phyloP scores from a whole-genome alignment of 805 yeast genomes.

The Ogataea saltuana region DNA sequence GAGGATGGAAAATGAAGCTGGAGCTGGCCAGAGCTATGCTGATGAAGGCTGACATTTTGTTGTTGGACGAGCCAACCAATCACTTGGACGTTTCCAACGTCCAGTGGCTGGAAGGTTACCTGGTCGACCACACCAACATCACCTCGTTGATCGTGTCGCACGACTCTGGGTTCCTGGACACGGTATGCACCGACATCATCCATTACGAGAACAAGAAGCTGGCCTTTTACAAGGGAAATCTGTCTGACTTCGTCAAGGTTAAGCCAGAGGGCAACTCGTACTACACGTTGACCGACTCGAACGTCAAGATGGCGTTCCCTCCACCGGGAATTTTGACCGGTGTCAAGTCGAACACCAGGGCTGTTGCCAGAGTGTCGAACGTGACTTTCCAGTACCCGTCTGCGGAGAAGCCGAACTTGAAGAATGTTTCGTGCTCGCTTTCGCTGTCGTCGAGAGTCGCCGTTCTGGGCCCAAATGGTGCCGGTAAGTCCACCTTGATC shows the following conservation, averaged over 20 bases:
- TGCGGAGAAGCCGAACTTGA: constrained; percentile 77
- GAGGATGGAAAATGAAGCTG: constrained; percentile 99
- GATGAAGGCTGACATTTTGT: constrained; percentile 92
- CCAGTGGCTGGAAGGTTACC: constrained; percentile 89
- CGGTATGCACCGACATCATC: constrained; percentile 93
- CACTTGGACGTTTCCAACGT: constrained; percentile 95
- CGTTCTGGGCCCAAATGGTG: constrained; percentile 96
- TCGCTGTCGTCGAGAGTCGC: constrained; percentile 97
- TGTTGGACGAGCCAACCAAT: constrained; percentile 97
- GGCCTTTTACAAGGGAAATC: constrained; percentile 94
- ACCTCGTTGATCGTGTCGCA: constrained; percentile 96
- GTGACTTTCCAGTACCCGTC: constrained; percentile 93
- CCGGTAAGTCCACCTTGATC: constrained; percentile 96
- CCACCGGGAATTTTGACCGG: constrained; percentile 98
- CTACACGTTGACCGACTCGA: constrained; percentile 89
- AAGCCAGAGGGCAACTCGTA: constrained; percentile 97
- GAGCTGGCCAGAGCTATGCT: constrained; percentile 99
- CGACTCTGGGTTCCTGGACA: constrained; percentile 94
- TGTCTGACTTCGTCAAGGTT: constrained; percentile 86
- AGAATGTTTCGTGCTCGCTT: constrained; percentile 81
- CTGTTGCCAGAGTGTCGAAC: constrained; percentile 70
- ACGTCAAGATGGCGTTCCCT: constrained; percentile 97
- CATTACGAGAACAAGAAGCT: constrained; percentile 95
- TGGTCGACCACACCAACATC: constrained; percentile 77
- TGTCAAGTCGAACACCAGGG: constrained; percentile 90